Evolutionary conservation across 2,329 filamentous ascomycete species (phyloP), one percentile per base, ranked within the genome.

Genomic region (Aspergillus tubingensis): DNA sequence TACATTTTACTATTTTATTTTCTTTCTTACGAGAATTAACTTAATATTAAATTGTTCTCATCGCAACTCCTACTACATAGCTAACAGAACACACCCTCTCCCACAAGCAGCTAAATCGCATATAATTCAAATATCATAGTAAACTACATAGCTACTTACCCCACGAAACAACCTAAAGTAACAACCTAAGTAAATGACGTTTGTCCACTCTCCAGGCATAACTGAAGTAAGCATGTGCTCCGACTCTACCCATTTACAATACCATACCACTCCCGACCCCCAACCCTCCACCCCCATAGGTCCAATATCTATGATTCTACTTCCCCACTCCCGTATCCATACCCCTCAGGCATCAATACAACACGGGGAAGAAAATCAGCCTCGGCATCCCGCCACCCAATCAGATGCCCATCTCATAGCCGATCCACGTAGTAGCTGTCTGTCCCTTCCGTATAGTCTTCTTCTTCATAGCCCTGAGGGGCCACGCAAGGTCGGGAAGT

Each of bases 401-500:
- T 50, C 47, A 50, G 41, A n/a, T 10, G 47, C 5, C 19, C 41
- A 4, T 10, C 13, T 11, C 19, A 44, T 21, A 44, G 41, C 41
- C 25, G 23, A 30, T 50, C 25, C 27, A 50, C 23, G 17, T 19
- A 19, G 17, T 19, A 19, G 17, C 17, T 19, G 17, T 19, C 17
- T 19, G 17, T 36, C 5, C 25, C 47, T 50, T 21, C 44, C 47
- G 47, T 50, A 25, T 27, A 30, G 47, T 50, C 47, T 32, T 50
- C 47, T 50, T 50, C 47, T 50, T 50, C 47, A 4, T 27, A 21
- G 25, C 25, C 25, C 8, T 27, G 25, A 27, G 7, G 7, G n/a
- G 30, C 32, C 47, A 50, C 47, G 47, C 47, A 50, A 71, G 69
- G 69, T 73, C 71, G 71, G 71, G 70, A 64, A 61, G 71, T 61